Base-by-base conservation (phyloP, 2,329 filamentous ascomycete species). In the Cryphonectria naterciae region DNA sequence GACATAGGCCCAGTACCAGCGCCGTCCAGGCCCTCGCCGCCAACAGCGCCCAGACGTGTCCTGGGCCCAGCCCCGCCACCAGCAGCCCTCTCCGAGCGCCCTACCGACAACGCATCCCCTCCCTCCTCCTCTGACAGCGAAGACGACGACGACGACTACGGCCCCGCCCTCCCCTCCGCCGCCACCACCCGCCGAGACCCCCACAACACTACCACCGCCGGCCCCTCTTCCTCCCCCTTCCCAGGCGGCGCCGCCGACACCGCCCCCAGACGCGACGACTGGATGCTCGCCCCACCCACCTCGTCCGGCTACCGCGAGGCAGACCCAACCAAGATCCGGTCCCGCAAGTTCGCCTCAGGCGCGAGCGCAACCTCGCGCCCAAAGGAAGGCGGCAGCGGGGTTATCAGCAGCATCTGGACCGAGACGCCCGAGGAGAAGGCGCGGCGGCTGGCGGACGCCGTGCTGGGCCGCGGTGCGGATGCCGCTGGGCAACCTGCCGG, bases 401-500 rank as follows among this genome's bases (percentile, higher is more conserved):
- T 86, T 17, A 86, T 93, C 62, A 87, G 88, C 77, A 89, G 89
- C 32, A 89, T 95, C 60, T 98, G 95, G 95, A 95, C 93, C 0
- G 95, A 98, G 80, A 97, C 94, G 11, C 93, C 94, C 0, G 93
- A 95, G 78, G 88, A 98, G 81, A 97, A 97, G 80, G 89, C 93
- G 70, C 91, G 92, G 80, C 87, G 93, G 54, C 82, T 98, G 32
- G 91, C 92, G 75, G 90, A 97, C 78, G 89, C 96, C 68, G 92
- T 97, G 15, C 87, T 98, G 75, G 95, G 95, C 0, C 88, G 95
- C 2, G 82, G 83, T 32, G 81, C 83, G 35, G 49, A 52, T 6
- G 82, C 82, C 25, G 81, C 82, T 37, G 60, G 25, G 5, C 54
- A 28, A 7, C 17, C 35, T 52, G 68, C 73, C 58, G 56, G 69